Evolutionary conservation across 768 basidiomycete genomes (phyloP).

Genomic region (Amyloporia xantha): DNA sequence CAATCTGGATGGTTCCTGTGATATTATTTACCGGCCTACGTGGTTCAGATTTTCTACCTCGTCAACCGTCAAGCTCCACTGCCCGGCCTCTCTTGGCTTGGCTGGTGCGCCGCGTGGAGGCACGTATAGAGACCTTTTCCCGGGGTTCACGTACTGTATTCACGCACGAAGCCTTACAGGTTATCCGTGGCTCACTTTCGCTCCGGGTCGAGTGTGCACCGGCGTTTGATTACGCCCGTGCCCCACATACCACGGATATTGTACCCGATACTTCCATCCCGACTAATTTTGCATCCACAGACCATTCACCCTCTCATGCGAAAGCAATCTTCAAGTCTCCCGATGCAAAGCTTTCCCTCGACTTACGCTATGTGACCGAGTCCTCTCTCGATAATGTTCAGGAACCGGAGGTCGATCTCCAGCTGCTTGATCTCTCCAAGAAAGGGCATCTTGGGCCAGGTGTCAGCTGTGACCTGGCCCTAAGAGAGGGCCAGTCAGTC

Average conservation of each 20-base stretch:
- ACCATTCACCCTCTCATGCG: conserved; percentile 29
- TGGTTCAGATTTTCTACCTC: conserved; percentile 80
- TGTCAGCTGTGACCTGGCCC: conserved; percentile 48
- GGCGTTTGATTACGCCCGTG: conserved; percentile 91
- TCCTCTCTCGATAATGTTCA: conserved; percentile 43
- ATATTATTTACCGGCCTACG: too few relatives aligned
- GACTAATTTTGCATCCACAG: conserved; percentile 14
- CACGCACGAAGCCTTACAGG: conserved; percentile 29
- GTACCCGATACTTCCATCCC: conserved; percentile 41
- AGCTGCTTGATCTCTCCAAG: conserved; percentile 54
- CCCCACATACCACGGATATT: conserved; percentile 59
- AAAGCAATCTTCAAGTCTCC: conserved; percentile 58
- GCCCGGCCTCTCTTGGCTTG: conserved; percentile 70
- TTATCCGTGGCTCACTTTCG: conserved; percentile 77
- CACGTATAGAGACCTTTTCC: conserved; percentile 14
- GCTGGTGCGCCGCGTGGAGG: conserved; percentile 80
- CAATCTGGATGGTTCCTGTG: too few relatives aligned
- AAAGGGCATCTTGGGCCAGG: conserved; percentile 74
- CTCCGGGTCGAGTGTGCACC: conserved; percentile 88
- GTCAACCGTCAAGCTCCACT: conserved; percentile 35
- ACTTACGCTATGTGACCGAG: conserved; percentile 71
- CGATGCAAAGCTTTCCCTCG: conserved; percentile 46
- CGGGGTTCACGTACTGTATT: neutral
- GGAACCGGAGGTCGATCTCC: conserved; percentile 48
- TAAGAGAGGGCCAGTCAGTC: conserved; percentile 84